Percentiles rank a stretch among this genome's conserved stretches.
Conservation (phyloP, 2,329 filamentous ascomycete species). For the Ascochyta clinopodiicola region DNA sequence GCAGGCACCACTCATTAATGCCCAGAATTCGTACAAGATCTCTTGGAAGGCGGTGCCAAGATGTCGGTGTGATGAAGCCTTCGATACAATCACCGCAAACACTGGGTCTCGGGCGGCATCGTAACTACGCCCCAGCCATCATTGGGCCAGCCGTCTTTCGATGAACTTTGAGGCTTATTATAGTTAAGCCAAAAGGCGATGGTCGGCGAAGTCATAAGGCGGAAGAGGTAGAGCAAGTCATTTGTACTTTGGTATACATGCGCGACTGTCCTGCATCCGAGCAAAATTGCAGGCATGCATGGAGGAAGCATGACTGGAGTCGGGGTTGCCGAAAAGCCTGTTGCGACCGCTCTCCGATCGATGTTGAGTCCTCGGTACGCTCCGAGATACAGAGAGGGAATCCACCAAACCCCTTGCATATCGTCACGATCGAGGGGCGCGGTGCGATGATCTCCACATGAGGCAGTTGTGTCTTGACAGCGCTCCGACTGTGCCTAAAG, state of each 20-base stretch:
- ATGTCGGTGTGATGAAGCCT: constrained; percentile 1
- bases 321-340: not conserved
- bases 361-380: not conserved
- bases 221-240: not conserved
- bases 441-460: not conserved
- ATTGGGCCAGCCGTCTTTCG: not conserved
- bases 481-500: not conserved
- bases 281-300: not conserved
- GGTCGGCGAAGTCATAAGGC: constrained; percentile 1
- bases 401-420: constrained; percentile 1
- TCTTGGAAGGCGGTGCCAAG: not conserved
- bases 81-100: not conserved
- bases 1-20: not conserved
- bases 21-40: not conserved
- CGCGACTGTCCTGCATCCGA: not conserved
- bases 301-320: not conserved
- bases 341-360: not conserved
- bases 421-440: not conserved
- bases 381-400: not conserved
- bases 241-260: not conserved
- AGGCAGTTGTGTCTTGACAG: not conserved
- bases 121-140: constrained; percentile 11
- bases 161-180: not conserved
- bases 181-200: constrained; percentile 1
- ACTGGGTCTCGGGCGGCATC: not conserved